Percentiles rank a stretch among this genome's conserved stretches.
These are phyloP conservation scores for Boletus edulis DNA, from an alignment of 768 basidiomycete genomes.

Conservation along the genomic window DNA sequence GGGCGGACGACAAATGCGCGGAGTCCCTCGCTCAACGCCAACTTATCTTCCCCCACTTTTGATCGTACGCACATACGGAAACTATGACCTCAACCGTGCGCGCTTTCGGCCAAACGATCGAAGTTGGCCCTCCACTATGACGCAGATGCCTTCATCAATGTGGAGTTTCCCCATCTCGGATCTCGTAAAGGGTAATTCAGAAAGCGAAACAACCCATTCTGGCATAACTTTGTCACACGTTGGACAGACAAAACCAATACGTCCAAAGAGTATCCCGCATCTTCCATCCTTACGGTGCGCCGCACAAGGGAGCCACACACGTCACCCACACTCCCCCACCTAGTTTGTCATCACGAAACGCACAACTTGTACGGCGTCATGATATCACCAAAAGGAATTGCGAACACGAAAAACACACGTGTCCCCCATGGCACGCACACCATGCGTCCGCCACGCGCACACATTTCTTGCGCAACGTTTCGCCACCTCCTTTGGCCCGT, in stretches of 20 bases:
- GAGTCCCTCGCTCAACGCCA: background rate
- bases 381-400: constrained; percentile 11
- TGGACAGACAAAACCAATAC: background rate
- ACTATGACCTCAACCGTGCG: constrained; percentile 4
- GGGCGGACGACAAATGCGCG: constrained; percentile 1
- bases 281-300: constrained; percentile 6
- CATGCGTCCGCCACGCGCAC: constrained; percentile 27
- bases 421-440: constrained; percentile 29
- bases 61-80: constrained; percentile 7
- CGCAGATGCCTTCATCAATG: constrained; percentile 9
- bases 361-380: constrained; percentile 16
- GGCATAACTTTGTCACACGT: constrained; percentile 20
- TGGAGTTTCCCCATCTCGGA: constrained; percentile 5
- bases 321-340: constrained; percentile 9
- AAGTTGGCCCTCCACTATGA: constrained; percentile 2
- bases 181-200: constrained; percentile 8
- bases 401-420: constrained; percentile 16
- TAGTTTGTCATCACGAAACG: constrained; percentile 1
- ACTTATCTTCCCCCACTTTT: background rate
- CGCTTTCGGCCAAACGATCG: constrained; percentile 8
- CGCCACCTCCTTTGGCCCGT: background rate
- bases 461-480: constrained; percentile 8
- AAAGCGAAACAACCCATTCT: background rate
- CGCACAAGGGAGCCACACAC: constrained; percentile 7
- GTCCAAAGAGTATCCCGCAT: background rate